Percentiles rank a stretch among this genome's conserved stretches.
Evolutionary conservation across 345 rosid species (phyloP).

Genomic region (Clarkia xantiana): DNA sequence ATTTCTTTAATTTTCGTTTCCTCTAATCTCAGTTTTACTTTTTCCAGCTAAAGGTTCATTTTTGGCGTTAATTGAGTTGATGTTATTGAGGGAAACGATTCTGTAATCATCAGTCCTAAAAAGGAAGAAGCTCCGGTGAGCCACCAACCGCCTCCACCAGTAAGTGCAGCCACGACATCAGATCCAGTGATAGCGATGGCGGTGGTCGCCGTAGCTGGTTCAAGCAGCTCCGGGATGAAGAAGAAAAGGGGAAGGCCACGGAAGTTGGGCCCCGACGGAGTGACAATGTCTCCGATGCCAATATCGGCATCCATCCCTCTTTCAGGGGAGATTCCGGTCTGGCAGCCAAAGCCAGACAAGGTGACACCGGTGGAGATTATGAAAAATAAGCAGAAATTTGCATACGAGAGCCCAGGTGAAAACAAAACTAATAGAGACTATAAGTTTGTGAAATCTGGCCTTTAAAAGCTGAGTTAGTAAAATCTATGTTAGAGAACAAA

Average conservation of each 20-base stretch:
- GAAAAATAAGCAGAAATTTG: conserved; percentile 42
- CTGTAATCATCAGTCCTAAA: conserved; percentile 26
- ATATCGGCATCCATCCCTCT: conserved; percentile 75
- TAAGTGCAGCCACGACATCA: conserved; percentile 17
- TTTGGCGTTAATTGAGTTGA: conserved; percentile 2
- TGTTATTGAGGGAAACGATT: conserved; percentile 54
- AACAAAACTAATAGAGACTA: no score
- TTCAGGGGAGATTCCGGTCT: conserved; percentile 29
- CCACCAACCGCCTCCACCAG: conserved; percentile 30
- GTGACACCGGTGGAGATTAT: conserved; percentile 30
- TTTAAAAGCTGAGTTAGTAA: no score
- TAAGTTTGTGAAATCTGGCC: no score
- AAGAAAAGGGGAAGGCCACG: conserved; percentile 93
- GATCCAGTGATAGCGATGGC: conserved; percentile 3
- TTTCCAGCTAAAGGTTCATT: not conserved
- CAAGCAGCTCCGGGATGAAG: conserved; percentile 25
- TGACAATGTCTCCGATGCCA: conserved; percentile 76
- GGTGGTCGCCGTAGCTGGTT: conserved; percentile 1
- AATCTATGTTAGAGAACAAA: no score
- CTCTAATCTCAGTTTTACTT: conserved; percentile 2
- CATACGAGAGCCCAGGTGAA: conserved; percentile 46
- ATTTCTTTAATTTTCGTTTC: not conserved
- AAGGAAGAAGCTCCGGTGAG: conserved; percentile 38
- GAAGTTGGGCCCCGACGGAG: conserved; percentile 66
- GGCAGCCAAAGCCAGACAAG: conserved; percentile 52